phyloP scores from a whole-genome alignment of 805 yeast species.

The Teunomyces atbi region DNA sequence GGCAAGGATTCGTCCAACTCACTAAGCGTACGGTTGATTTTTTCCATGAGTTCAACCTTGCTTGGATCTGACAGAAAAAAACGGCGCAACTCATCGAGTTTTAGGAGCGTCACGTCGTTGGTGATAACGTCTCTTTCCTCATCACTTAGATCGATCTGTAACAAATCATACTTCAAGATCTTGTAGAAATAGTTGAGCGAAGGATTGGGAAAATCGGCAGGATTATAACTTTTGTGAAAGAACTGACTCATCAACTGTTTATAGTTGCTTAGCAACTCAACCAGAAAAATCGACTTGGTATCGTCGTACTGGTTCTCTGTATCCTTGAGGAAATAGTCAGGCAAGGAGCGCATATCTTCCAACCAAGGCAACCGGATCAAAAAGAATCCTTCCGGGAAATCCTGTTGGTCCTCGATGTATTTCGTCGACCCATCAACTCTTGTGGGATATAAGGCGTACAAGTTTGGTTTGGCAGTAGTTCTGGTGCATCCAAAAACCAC shows the following conservation, averaged over 20 bases:
- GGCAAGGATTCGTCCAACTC: slow-evolving; percentile 11
- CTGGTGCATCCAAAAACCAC: slow-evolving; percentile 71
- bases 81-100: slow-evolving; percentile 13
- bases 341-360: slow-evolving; percentile 71
- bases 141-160: slow-evolving; percentile 42
- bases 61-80: slow-evolving; percentile 7
- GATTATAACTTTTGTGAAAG: slow-evolving; percentile 49
- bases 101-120: slow-evolving; percentile 20
- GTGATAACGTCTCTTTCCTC: slow-evolving; percentile 14
- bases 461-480: slow-evolving; percentile 49
- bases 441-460: slow-evolving; percentile 63
- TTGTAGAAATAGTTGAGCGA: slow-evolving; percentile 64
- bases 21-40: slow-evolving; percentile 11
- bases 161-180: slow-evolving; percentile 59
- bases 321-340: slow-evolving; percentile 33
- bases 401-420: slow-evolving; percentile 9
- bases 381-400: slow-evolving; percentile 71
- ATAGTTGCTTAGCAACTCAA: slow-evolving; percentile 20
- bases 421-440: slow-evolving; percentile 19
- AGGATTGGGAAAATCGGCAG: slow-evolving; percentile 63
- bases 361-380: slow-evolving; percentile 67
- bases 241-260: slow-evolving; percentile 36
- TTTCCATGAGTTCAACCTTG: slow-evolving; percentile 8
- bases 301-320: slow-evolving; percentile 9
- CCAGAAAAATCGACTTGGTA: slow-evolving; percentile 10